Evolutionary conservation across 73 alveolate species (phyloP), one percentile per base, ranked within the genome.

Genomic region (Paramecium biaurelia): DNA sequence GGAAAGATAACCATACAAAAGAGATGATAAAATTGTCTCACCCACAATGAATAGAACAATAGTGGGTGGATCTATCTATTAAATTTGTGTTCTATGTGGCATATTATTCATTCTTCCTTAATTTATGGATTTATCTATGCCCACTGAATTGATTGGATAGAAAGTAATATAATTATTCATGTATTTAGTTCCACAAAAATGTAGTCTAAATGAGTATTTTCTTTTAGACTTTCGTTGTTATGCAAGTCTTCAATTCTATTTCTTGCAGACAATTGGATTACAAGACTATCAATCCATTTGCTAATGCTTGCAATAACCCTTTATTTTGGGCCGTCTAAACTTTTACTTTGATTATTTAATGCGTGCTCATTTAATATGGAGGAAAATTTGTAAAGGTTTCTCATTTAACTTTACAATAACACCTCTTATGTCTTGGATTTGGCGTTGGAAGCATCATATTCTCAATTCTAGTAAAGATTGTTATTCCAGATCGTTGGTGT

Each of bases 221-320:
- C 97, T 97, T 97, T 93, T 79, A 97, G 79, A 89, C 97, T n/a
- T 97, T 97, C 67, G 99, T 97, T 53, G 92, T 93, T 70, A 97
- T 97, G 99, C 96, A 97, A 92, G 98, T 95, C 28, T 97, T 96
- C 95, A 97, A 97, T 85, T 96, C 96, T 76, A 95, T 97, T 53
- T 94, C 97, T 92, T 95, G 98, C 14, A 87, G 99, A 86, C 95
- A 97, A 93, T 56, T 97, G 47, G 95, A 96, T 57, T 93, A 92
- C 72, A 90, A 93, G 28, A 98, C 97, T 43, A 90, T 68, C 45
- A 97, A 97, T 89, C 98, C 97, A 7, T 97, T 97, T 92, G 93
- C 94, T n/a, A 98, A 98, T n/a, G 88, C 96, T 67, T 92, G 93
- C 76, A 97, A 96, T 59, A 97, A 97, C 92, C 85, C 95, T 41